Base-by-base conservation (phyloP, 1,139 yeast species). In the Taphrina sp. region DNA sequence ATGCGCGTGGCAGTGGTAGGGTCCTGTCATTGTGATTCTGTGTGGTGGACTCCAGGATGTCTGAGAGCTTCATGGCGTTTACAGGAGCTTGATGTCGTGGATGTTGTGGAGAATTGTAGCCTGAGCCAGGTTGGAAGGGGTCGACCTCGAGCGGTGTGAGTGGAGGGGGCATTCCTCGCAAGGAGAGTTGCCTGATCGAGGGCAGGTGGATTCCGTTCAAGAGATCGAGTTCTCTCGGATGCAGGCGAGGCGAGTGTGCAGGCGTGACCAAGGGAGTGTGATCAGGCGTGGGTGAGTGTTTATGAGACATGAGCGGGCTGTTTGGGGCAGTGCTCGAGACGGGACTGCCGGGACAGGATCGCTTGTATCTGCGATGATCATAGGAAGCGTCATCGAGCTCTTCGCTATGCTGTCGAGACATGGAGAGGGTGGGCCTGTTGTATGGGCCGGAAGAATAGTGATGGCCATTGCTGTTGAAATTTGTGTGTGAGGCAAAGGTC, bases 311-410 rank as follows among this genome's bases (percentile, higher is more conserved):
- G 12, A 63, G 41, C n/a, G 77, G 76, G 10, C 77, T 72, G 4
- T 79, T 73, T 2, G 88, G 87, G 0, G 86, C 83, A 38, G 83
- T 79, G 16, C 84, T 80, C 19, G 33, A 26, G 29, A 81, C 77
- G 49, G 88, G 90, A n/a, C 90, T 82, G 66, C 80, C 84, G 37
- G 95, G 95, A 61, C 94, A 73, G 46, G 92, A 82, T 64, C 78
- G 80, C 65, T 84, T 83, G 51, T 80, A 72, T 53, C 82, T 58
- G 51, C 33, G 59, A 24, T 26, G 42, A 38, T 22, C 44, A 24
- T 39, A 26, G 19, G 12, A 19, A 20, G 22, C 39, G 20, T 49
- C 59, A 14, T 56, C 59, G 14, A 42, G 52, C 34, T 57, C 59
- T 52, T 38, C 47, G 28, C 47, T 57, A 29, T 53, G 61, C 36